Evolutionary conservation across 2,329 filamentous ascomycete genomes (phyloP), one percentile per base, ranked within the genome.

Genomic region (Cladophialophora immunda): DNA sequence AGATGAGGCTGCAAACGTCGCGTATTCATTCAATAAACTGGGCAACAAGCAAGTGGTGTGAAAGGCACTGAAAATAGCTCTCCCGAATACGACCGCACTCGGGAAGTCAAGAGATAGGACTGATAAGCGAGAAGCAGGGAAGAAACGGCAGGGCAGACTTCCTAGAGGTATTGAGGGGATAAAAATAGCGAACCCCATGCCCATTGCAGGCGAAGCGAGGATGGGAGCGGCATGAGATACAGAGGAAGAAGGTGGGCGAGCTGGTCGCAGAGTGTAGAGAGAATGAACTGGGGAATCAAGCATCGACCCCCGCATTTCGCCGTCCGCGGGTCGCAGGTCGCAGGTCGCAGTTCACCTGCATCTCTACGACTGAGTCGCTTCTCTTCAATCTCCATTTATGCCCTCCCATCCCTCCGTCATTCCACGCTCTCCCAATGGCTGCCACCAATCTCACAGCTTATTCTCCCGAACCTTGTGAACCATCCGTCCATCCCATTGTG

Each of bases 51-150:
- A 50, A 50, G 45, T 50, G 57, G 13, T 59, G 22, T 30, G 55
- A 32, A 41, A 6, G 34, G 17, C 47, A 17, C 58, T 54, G 58
- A 38, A 61, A 61, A 61, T 61, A 61, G 58, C 45, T 53, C 29
- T 36, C 19, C 47, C 58, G 58, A 61, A 61, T 61, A 61, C 58
- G 58, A 38, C 41, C 8, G 32, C 29, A 3, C 4, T 19, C 13
- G 15, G 15, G 17, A 41, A 6, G 45, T 25, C 29, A 52, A 15
- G 41, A 47, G 32, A 36, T 52, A 52, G 22, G 8, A 25, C 45
- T 50, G 22, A 25, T 27, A 25, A 27, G 45, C 38, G 45, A 50
- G 45, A 50, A 19, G 15, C 38, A 41, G 38, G 38, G 38, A 2
- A 41, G 38, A 41, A 41, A 41, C 38, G 38, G 38, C 38, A 41